These are phyloP conservation scores for Quercus gilva DNA, from an alignment of 306 rosid species.

Conservation along the genomic window DNA sequence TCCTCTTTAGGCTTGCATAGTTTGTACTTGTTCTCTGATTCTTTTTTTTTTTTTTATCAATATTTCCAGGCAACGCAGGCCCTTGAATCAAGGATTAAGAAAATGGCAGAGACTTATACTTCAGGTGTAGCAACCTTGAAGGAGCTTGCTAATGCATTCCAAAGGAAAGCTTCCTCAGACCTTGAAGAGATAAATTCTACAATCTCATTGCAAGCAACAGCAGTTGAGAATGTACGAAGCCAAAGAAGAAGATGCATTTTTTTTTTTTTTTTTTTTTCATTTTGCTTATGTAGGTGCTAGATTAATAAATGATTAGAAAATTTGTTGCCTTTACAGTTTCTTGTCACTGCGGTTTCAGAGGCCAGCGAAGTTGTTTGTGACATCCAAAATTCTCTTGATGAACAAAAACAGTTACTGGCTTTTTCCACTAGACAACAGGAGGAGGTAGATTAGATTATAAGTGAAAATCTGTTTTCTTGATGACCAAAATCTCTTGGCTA, in stretches of 20 bases:
- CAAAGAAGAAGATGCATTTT: slow-evolving; percentile 1
- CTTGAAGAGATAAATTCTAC: slow-evolving; percentile 58
- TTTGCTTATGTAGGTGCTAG: neutral
- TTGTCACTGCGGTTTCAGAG: slow-evolving; percentile 59
- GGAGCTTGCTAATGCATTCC: slow-evolving; percentile 56
- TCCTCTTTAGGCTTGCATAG: slow-evolving; percentile 8
- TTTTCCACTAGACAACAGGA: slow-evolving; percentile 64
- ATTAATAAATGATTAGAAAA: slow-evolving; percentile 9
- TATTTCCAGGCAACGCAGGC: slow-evolving; percentile 62
- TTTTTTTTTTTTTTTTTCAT: neutral
- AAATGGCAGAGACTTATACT: slow-evolving; percentile 60
- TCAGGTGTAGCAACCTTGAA: slow-evolving; percentile 65
- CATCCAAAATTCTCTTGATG: slow-evolving; percentile 66
- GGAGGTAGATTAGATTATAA: slow-evolving; percentile 45
- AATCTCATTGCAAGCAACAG: slow-evolving; percentile 50
- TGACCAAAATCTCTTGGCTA: neutral
- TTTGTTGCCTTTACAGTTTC: slow-evolving; percentile 49
- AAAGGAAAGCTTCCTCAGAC: slow-evolving; percentile 66
- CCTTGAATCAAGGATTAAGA: slow-evolving; percentile 64
- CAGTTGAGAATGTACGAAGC: slow-evolving; percentile 57
- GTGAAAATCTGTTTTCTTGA: slow-evolving; percentile 8
- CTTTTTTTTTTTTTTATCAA: neutral
- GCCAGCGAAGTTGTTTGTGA: slow-evolving; percentile 59
- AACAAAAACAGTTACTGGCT: slow-evolving; percentile 62
- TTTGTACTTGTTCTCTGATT: slow-evolving; percentile 16